Conservation (phyloP, 805 yeast species). For the Saccharomycopsis sp. region DNA sequence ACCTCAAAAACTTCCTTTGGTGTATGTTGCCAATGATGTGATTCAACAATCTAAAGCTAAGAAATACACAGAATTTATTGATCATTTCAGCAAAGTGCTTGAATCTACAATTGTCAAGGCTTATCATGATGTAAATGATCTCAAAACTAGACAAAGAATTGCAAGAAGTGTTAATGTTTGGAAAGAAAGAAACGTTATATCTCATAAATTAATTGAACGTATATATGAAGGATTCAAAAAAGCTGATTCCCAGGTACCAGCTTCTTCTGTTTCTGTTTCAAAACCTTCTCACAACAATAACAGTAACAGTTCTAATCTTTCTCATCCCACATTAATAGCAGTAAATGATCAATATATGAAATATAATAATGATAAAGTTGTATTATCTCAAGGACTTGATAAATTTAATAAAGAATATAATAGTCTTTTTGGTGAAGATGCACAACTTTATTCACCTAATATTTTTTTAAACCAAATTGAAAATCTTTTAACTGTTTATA, state of each 20-base stretch:
- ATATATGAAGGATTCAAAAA: conserved; percentile 14
- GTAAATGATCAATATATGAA: conserved; percentile 2
- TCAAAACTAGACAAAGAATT: conserved; percentile 26
- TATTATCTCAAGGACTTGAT: conserved; percentile 8
- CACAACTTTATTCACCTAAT: conserved; percentile 24
- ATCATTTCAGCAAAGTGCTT: conserved; percentile 43
- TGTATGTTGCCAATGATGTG: conserved; percentile 72
- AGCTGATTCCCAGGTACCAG: too few relatives aligned
- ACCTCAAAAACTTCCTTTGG: conserved; percentile 41
- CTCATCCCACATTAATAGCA: too few relatives aligned
- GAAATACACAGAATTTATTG: conserved; percentile 45
- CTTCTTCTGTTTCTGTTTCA: background rate
- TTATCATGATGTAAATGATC: conserved; percentile 17
- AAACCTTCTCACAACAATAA: too few relatives aligned
- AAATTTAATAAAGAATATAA: conserved; percentile 21
- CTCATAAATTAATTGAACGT: conserved; percentile 18
- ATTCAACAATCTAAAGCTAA: conserved; percentile 68
- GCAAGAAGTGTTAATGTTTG: conserved; percentile 45
- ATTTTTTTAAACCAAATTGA: conserved; percentile 22
- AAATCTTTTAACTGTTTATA: conserved; percentile 16
- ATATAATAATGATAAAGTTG: too few relatives aligned
- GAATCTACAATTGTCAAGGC: conserved; percentile 30
- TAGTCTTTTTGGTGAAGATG: conserved; percentile 23
- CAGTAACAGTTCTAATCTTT: too few relatives aligned
- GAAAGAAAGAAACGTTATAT: conserved; percentile 43